Evolutionary conservation across 2,329 filamentous ascomycete species (phyloP).

Genomic region (Thermomyces lanuginosus): DNA sequence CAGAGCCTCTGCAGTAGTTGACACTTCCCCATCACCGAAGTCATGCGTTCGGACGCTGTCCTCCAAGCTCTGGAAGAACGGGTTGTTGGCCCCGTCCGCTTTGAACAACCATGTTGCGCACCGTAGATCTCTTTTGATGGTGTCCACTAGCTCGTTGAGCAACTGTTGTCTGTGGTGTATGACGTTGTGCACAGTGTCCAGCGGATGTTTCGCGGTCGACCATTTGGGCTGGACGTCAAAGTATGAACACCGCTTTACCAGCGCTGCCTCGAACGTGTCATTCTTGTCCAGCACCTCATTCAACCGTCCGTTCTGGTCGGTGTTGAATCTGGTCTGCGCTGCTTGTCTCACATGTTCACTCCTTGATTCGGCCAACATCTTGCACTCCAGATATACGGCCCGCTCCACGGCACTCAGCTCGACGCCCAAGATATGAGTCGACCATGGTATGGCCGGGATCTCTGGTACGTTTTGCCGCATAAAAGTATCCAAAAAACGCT

Average conservation of each 20-base stretch:
- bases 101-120: slow-evolving; percentile 17
- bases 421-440: slow-evolving; percentile 30
- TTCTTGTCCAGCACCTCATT: slow-evolving; percentile 32
- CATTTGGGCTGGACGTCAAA: slow-evolving; percentile 17
- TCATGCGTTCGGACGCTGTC: slow-evolving; percentile 13
- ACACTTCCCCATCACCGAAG: slow-evolving; percentile 16
- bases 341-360: slow-evolving; percentile 28
- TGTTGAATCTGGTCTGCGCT: slow-evolving; percentile 11
- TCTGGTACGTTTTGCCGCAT: slow-evolving; percentile 32
- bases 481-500: slow-evolving; percentile 39
- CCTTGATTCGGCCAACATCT: slow-evolving; percentile 36
- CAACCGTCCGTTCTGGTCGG: slow-evolving; percentile 23
- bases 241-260: slow-evolving; percentile 33
- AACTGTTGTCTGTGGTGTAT: slow-evolving; percentile 12
- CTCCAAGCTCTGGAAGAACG: slow-evolving; percentile 16
- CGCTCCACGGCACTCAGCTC: slow-evolving; percentile 33
- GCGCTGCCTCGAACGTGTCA: slow-evolving; percentile 34
- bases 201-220: slow-evolving; percentile 13
- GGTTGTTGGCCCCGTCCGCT: slow-evolving; percentile 9
- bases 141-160: slow-evolving; percentile 10
- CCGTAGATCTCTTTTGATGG: slow-evolving; percentile 12
- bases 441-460: slow-evolving; percentile 29
- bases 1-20: slow-evolving; percentile 9
- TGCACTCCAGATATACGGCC: slow-evolving; percentile 39
- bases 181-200: slow-evolving; percentile 18